Base-by-base conservation (phyloP, 176 grass and related monocot genomes). In the Hordeum marinum region DNA sequence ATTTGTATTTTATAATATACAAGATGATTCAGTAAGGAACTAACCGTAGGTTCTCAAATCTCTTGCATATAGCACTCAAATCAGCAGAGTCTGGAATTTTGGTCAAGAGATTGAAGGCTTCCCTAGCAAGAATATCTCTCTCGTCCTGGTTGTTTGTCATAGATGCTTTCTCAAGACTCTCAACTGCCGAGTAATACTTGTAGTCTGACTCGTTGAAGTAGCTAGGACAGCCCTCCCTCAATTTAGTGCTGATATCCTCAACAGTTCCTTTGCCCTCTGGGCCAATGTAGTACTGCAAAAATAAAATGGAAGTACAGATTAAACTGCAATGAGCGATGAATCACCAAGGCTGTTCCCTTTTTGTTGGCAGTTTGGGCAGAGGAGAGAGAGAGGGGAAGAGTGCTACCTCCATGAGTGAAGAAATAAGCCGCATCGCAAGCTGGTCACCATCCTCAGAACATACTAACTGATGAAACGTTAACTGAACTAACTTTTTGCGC, bases 31-130 rank as follows among this genome's bases (percentile, higher is more conserved):
- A 31, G 81, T 35, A 72, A 90, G 61, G 73, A 63, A 69, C 59
- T 68, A 74, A 98, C 95, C 95, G 93, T 88, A 98, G 85, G 78
- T 90, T 91, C 84, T 93, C 96, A 93, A 98, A 98, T 76, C 96
- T 90, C 87, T 95, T 98, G 89, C 96, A 98, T 85, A 98, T 92
- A 42, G 91, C 73, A 71, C 89, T 87, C 85, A 98, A 92, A 87
- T 98, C 93, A 46, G 83, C 91, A 41, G 91, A 94, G 48, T 94
- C 96, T 83, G 96, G 96, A 80, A 94, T 89, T 81, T 87, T 98
- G 34, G 82, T 91, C 52, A 98, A 82, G 35, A 94, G 85, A 82
- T 92, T 93, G 82, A 94, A 98, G 70, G 96, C 96, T 67, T 98
- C 96, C 85, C 87, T 98, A 81, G 93, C 91, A 90, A 95, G 89